Percentiles rank a stretch among this genome's conserved stretches.
phyloP scores from a whole-genome alignment of 345 rosid species.

The Camelina laxa region DNA sequence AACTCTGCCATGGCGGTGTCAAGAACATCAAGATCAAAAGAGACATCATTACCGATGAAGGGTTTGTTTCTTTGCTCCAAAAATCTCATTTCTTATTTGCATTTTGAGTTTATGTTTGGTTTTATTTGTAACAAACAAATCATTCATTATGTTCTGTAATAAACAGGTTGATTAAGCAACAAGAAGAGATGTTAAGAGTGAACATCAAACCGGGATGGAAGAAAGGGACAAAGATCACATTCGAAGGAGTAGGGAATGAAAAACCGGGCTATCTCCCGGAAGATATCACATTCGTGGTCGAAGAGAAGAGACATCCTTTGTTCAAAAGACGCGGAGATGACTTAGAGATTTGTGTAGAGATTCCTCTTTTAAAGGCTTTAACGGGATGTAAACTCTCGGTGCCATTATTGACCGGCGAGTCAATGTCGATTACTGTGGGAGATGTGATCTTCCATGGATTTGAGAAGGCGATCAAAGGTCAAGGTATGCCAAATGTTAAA shows the following conservation, averaged over 20 bases:
- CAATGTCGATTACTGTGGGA: slow-evolving; percentile 54
- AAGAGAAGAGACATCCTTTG: slow-evolving; percentile 66
- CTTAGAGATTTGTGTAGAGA: slow-evolving; percentile 69
- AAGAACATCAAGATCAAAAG: slow-evolving; percentile 63
- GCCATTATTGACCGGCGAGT: slow-evolving; percentile 69
- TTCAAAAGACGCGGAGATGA: slow-evolving; percentile 67
- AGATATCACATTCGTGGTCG: slow-evolving; percentile 63
- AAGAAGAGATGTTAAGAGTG: slow-evolving; percentile 70
- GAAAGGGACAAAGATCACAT: slow-evolving; percentile 81
- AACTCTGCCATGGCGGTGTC: slow-evolving; percentile 65
- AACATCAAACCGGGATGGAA: slow-evolving; percentile 88
- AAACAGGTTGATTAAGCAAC: slow-evolving; percentile 58
- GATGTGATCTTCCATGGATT: slow-evolving; percentile 70
- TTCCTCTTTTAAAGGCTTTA: slow-evolving; percentile 77
- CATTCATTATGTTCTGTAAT: neutral
- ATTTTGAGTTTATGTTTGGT: neutral
- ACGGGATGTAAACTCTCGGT: slow-evolving; percentile 73
- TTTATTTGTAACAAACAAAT: neutral
- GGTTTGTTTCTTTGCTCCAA: slow-evolving; percentile 51
- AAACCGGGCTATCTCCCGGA: slow-evolving; percentile 76
- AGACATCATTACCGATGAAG: slow-evolving; percentile 61
- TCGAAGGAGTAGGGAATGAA: slow-evolving; percentile 88
- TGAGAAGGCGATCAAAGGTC: slow-evolving; percentile 62
- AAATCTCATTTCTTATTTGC: neutral
- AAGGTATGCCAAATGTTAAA: slow-evolving; percentile 74